These are phyloP conservation scores for Geosiphon pyriformis DNA, from an alignment of 192 early-diverging fungal species.

Conservation along the genomic window DNA sequence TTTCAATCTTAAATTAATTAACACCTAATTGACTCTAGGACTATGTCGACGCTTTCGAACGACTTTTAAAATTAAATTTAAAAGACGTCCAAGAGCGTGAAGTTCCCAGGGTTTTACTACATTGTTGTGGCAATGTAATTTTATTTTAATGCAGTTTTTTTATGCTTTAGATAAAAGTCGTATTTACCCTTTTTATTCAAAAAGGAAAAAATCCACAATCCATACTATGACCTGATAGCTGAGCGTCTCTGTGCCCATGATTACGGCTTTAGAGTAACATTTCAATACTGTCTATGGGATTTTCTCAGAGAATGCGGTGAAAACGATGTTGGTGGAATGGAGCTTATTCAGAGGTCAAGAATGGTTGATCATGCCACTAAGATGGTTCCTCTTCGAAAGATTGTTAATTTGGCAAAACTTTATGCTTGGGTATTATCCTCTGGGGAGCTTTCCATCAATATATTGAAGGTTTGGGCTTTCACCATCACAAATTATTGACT, in stretches of 20 bases:
- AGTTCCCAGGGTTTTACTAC: constrained; percentile 85
- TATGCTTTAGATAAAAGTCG: neutral
- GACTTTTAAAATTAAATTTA: constrained; percentile 74
- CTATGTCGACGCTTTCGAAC: constrained; percentile 89
- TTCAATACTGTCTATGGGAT: constrained; percentile 96
- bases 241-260: constrained; percentile 71
- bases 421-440: constrained; percentile 74
- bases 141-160: neutral
- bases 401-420: constrained; percentile 82
- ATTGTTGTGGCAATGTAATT: constrained; percentile 77
- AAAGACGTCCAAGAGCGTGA: constrained; percentile 93
- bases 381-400: constrained; percentile 58
- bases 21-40: constrained; percentile 50
- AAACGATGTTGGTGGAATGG: constrained; percentile 69
- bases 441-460: constrained; percentile 64
- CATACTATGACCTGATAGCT: constrained; percentile 87
- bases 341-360: constrained; percentile 35
- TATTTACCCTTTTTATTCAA: constrained; percentile 7
- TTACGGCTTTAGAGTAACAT: constrained; percentile 82
- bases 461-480: constrained; percentile 50
- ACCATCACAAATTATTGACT: neutral
- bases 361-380: constrained; percentile 36
- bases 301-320: constrained; percentile 81
- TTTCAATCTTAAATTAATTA: neutral
- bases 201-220: constrained; percentile 85